Conservation (phyloP, 75 land plant species). For the Larix kaempferi region DNA sequence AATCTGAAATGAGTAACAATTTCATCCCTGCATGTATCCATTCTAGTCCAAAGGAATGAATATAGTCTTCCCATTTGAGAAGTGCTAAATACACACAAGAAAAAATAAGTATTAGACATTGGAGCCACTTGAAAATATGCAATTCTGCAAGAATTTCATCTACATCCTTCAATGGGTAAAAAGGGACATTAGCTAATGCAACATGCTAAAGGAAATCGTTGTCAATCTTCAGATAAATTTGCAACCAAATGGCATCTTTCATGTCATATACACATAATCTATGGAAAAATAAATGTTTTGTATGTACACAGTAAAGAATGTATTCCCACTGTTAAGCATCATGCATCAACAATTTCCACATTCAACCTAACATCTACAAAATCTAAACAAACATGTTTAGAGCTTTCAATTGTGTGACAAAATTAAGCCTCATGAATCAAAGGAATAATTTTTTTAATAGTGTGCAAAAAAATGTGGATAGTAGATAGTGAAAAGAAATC, state of each 20-base stretch:
- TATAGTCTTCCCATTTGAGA: conserved; percentile 81
- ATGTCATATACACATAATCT: background rate
- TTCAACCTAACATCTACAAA: too few species aligned
- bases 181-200: too few species aligned
- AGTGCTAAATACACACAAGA: conserved; percentile 36
- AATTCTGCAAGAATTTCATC: background rate
- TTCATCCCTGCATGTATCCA: conserved; percentile 21
- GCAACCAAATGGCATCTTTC: background rate
- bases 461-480: too few species aligned
- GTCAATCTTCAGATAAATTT: background rate
- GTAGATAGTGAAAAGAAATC: too few species aligned
- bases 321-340: too few species aligned
- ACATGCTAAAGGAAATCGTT: background rate
- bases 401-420: too few species aligned
- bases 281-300: too few species aligned
- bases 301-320: too few species aligned
- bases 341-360: too few species aligned
- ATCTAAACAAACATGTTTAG: too few species aligned
- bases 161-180: background rate
- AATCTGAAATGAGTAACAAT: conserved; percentile 30
- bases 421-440: too few species aligned
- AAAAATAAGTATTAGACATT: background rate
- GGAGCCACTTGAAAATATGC: background rate
- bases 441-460: too few species aligned
- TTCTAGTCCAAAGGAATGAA: conserved; percentile 47